Evolutionary conservation across 345 rosid genomes (phyloP), one percentile per base, ranked within the genome.

Genomic region (Triadica sebifera): DNA sequence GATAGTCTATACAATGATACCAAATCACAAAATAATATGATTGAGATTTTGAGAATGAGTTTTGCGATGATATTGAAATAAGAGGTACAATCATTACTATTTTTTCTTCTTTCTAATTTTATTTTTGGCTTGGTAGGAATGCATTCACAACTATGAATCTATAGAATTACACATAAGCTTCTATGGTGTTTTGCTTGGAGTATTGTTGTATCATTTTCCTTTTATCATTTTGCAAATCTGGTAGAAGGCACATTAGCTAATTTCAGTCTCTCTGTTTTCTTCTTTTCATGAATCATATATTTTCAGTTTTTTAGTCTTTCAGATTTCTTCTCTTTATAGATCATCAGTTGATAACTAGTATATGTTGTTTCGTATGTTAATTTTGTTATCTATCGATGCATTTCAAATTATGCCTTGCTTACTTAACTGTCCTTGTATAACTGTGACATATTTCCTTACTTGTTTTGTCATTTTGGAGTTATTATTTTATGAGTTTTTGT

Each of bases 391-490:
- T 43, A 41, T 24, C 15, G 8, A 4, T 6, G n/a, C 17, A 8
- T 6, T 34, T 45, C 34, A 19, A 9, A 46, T 58, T 39, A 16
- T 16, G 62, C 1, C 50, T 59, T 62, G 34, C 17, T 59, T 6
- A 11, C 49, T 49, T 75, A 16, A 63, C 61, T 17, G 5, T 13
- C 19, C 39, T 64, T 75, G 67, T 51, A 53, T 24, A 13, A n/a
- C 53, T 38, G 24, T 70, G 74, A 20, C 82, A 85, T 85, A 74
- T 85, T 56, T 80, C 83, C 57, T 72, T 85, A 77, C 77, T 85
- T 62, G 82, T 81, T 50, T 80, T 85, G 61, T 75, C 87, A 45
- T 75, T 80, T 53, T 85, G 87, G 87, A 80, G 85, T 76, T 82
- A 82, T 69, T 80, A 67, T 66, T 85, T 85, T 74, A 85, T 84